Conservation (phyloP, 345 rosid genomes). For the Combretum micranthum region DNA sequence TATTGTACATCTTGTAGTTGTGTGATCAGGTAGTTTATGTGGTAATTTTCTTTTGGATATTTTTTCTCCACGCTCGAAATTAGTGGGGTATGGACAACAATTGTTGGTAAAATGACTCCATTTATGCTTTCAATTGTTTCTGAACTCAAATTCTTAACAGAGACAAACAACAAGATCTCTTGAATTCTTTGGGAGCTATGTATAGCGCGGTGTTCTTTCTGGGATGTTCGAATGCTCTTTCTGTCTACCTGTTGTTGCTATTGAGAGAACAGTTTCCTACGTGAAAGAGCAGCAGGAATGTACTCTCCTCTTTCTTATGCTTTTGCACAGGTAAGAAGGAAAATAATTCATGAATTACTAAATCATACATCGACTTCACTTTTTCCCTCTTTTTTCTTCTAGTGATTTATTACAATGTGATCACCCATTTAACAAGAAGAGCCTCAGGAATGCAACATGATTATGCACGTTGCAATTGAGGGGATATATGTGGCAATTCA, state of each 20-base stretch:
- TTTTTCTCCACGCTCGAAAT: too few species aligned
- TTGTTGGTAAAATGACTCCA: neutral
- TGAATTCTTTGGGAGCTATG: conserved; percentile 63
- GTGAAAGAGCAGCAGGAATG: conserved; percentile 79
- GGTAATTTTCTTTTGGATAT: too few species aligned
- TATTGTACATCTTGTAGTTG: too few species aligned
- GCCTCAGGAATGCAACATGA: too few species aligned
- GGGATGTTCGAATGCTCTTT: conserved; percentile 41
- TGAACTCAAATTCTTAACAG: conserved; percentile 18
- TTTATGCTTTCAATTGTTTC: neutral
- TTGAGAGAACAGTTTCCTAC: conserved; percentile 66
- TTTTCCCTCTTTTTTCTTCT: too few species aligned
- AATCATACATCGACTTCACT: neutral
- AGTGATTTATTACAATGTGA: too few species aligned
- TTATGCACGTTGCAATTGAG: conserved; percentile 24
- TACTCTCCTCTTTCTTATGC: conserved; percentile 71
- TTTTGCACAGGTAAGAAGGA: conserved; percentile 47
- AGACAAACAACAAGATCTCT: conserved; percentile 38
- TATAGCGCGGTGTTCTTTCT: conserved; percentile 52
- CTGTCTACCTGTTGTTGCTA: conserved; percentile 57
- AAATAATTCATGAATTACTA: neutral
- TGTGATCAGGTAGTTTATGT: too few species aligned
- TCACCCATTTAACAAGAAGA: too few species aligned
- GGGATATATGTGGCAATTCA: conserved; percentile 21
- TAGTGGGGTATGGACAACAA: neutral